phyloP scores from a whole-genome alignment of 139 green algal species.

The Tetraselmis striata region DNA sequence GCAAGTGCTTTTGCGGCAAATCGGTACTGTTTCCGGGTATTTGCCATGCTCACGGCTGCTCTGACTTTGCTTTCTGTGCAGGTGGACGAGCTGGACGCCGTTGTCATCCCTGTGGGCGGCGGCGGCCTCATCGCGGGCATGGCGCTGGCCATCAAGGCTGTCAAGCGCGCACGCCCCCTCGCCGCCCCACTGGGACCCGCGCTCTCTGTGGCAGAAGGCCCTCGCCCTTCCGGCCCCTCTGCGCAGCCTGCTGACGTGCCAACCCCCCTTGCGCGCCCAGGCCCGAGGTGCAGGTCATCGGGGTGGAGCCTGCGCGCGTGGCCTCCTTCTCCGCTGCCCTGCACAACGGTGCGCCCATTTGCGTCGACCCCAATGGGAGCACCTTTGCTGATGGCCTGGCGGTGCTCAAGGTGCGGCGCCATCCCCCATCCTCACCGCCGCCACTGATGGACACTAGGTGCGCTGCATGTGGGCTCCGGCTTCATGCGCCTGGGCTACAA shows the following conservation, averaged over 20 bases:
- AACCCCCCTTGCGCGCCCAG: no score
- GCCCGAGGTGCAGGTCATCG: conserved; percentile 18
- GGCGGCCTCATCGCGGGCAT: conserved; percentile 25
- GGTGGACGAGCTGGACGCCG: conserved; percentile 18
- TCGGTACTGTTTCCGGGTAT: no score
- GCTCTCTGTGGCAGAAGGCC: no score
- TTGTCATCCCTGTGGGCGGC: conserved; percentile 26
- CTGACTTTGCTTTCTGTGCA: not conserved
- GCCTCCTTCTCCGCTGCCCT: conserved; percentile 20
- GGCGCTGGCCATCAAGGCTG: conserved; percentile 15
- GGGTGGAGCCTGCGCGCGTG: conserved; percentile 22
- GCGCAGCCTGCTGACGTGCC: no score
- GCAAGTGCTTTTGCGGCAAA: no score
- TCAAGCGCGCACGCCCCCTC: conserved; percentile 3
- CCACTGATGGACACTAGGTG: no score
- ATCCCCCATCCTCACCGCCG: no score
- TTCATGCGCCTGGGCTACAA: no score
- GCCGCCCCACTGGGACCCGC: no score
- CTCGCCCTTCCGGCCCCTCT: no score
- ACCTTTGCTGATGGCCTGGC: conserved; percentile 30
- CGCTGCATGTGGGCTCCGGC: no score
- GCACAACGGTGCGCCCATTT: conserved; percentile 8
- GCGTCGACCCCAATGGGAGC: not conserved
- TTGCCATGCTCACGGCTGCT: not conserved
- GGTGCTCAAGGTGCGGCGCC: conserved; percentile 13